Conservation (phyloP, 2,329 filamentous ascomycete genomes). For the Zymoseptoria pseudotritici region DNA sequence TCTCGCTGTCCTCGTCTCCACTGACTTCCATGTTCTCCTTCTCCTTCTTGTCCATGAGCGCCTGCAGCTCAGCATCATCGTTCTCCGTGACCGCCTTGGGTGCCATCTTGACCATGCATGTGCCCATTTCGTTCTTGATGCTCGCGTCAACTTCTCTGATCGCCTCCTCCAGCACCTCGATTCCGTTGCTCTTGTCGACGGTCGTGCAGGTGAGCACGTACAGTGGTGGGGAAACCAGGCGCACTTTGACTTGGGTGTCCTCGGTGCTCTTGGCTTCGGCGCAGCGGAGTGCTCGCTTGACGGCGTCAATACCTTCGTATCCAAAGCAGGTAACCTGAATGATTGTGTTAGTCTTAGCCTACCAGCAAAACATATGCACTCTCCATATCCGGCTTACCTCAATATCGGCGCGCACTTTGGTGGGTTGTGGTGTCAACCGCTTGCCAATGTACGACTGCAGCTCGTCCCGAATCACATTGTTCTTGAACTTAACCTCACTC, state of each 20-base stretch:
- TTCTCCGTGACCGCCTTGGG: constrained; percentile 98
- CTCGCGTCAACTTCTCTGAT: constrained; percentile 78
- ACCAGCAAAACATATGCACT: not conserved
- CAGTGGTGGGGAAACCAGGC: constrained; percentile 92
- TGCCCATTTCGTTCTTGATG: constrained; percentile 65
- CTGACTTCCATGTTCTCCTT: constrained; percentile 96
- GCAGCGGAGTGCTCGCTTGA: constrained; percentile 84
- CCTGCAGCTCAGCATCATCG: constrained; percentile 93
- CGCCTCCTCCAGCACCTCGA: constrained; percentile 75
- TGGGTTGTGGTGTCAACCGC: constrained; percentile 94
- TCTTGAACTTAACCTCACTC: constrained; percentile 87
- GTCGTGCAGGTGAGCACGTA: constrained; percentile 96
- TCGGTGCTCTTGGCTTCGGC: constrained; percentile 89
- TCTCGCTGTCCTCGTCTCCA: constrained; percentile 93
- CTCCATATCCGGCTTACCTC: constrained; percentile 47
- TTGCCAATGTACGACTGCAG: constrained; percentile 94
- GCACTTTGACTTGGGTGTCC: constrained; percentile 94
- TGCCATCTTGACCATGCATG: constrained; percentile 90
- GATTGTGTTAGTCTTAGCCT: not conserved
- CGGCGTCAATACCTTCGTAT: constrained; percentile 96
- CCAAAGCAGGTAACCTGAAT: constrained; percentile 64
- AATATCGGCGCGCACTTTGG: constrained; percentile 95
- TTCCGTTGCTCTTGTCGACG: constrained; percentile 83
- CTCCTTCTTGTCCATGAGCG: constrained; percentile 98
- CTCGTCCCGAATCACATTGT: constrained; percentile 76